phyloP scores from a whole-genome alignment of 2,329 filamentous ascomycete species.

The Fusarium xylarioides region DNA sequence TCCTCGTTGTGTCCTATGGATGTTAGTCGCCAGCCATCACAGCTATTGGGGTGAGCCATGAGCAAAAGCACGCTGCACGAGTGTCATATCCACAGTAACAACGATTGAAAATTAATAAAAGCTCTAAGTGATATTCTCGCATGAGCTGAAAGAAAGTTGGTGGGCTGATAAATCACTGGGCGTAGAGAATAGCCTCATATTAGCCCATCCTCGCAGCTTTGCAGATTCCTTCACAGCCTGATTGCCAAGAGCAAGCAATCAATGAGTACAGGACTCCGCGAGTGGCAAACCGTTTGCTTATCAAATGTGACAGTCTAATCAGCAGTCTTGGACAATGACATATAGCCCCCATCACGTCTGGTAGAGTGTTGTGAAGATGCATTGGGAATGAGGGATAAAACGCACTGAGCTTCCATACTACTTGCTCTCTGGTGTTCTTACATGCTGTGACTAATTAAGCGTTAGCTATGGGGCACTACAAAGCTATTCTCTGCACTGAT shows the following conservation, averaged over 20 bases:
- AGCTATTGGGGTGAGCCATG: no score
- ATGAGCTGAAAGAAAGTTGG: neutral
- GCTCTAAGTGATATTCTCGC: neutral
- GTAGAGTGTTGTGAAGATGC: neutral
- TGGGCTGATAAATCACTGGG: neutral
- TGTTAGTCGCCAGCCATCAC: neutral
- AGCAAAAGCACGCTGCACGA: accelerated
- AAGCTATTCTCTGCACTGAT: neutral
- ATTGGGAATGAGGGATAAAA: neutral
- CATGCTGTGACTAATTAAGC: accelerated
- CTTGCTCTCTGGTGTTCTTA: neutral
- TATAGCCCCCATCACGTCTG: neutral
- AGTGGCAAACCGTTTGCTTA: accelerated
- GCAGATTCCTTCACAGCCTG: neutral
- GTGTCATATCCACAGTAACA: neutral
- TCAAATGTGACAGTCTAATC: neutral
- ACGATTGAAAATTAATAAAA: neutral
- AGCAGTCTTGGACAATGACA: neutral
- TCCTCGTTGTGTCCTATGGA: no score
- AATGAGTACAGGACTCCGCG: neutral
- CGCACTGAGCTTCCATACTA: accelerated
- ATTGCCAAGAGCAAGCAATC: neutral
- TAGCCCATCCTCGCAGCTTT: accelerated
- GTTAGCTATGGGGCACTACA: no score
- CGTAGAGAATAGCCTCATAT: neutral